These are phyloP conservation scores for Endotrypanum monterogeii DNA, from an alignment of 208 protist species.

Conservation along the genomic window DNA sequence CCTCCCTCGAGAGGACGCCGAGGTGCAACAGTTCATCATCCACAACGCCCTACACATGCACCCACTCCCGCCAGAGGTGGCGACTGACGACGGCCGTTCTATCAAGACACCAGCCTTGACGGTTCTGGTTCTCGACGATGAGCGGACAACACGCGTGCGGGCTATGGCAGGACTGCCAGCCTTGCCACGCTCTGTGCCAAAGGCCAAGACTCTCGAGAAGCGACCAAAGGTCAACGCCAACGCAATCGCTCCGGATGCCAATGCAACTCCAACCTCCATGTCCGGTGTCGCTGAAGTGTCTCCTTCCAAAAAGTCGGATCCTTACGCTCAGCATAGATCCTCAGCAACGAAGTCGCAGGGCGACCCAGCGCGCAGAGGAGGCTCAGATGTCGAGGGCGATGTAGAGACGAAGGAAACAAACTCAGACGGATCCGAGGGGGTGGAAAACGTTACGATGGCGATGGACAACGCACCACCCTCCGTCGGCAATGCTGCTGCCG, in stretches of 20 bases:
- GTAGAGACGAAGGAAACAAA: not conserved
- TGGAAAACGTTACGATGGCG: not conserved
- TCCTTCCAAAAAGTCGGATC: not conserved
- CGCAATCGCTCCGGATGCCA: not conserved
- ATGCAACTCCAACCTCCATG: not conserved
- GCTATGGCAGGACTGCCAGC: conserved; percentile 14
- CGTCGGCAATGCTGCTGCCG: not conserved
- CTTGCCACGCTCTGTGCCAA: not conserved
- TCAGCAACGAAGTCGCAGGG: not conserved
- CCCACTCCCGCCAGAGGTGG: conserved; percentile 19
- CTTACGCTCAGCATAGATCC: too few species aligned
- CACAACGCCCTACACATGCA: conserved; percentile 33
- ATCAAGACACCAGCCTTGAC: conserved; percentile 19
- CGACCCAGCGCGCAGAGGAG: not conserved
- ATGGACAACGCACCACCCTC: not conserved
- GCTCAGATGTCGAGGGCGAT: too few species aligned
- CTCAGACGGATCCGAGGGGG: not conserved
- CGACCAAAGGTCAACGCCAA: not conserved
- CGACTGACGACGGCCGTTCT: not conserved
- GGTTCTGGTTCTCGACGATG: conserved; percentile 19
- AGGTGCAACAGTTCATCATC: conserved; percentile 35
- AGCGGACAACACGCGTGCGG: conserved; percentile 24
- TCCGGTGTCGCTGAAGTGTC: not conserved
- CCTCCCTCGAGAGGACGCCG: conserved; percentile 24
- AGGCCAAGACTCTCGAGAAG: not conserved